These are phyloP conservation scores for Crithidia thermophila DNA, from an alignment of 208 protist species.

Conservation along the genomic window DNA sequence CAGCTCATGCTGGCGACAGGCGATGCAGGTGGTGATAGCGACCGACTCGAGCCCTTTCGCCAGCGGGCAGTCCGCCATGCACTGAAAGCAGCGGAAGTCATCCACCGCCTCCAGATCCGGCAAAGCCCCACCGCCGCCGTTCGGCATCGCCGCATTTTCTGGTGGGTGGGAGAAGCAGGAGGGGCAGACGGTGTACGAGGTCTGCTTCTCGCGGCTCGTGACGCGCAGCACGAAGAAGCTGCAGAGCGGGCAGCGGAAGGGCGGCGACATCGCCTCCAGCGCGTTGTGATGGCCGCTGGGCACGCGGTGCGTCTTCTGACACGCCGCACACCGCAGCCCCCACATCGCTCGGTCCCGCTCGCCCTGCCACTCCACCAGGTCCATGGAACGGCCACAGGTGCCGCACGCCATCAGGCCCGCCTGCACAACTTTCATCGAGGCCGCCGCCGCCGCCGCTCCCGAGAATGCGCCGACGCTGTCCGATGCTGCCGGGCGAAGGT, in stretches of 20 bases:
- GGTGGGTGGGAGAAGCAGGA: constrained; percentile 82
- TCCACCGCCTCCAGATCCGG: constrained; percentile 43
- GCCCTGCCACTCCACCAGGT: constrained; percentile 53
- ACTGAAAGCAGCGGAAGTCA: constrained; percentile 90
- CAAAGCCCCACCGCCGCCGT: neutral
- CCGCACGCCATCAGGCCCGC: constrained; percentile 51
- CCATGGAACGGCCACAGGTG: constrained; percentile 48
- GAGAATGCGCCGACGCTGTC: neutral
- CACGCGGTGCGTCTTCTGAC: constrained; percentile 51
- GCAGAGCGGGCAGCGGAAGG: constrained; percentile 68
- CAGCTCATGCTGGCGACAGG: constrained; percentile 69
- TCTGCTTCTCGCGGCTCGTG: constrained; percentile 70
- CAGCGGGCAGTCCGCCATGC: constrained; percentile 72
- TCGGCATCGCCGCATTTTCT: constrained; percentile 6
- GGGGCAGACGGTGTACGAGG: constrained; percentile 76
- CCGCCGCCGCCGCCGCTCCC: neutral
- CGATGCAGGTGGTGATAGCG: constrained; percentile 61
- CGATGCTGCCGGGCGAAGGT: constrained; percentile 29
- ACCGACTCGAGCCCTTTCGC: constrained; percentile 69
- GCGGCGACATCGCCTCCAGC: constrained; percentile 37
- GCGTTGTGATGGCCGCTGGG: constrained; percentile 59
- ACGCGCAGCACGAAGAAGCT: constrained; percentile 66
- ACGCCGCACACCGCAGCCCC: constrained; percentile 48
- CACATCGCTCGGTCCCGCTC: constrained; percentile 53
- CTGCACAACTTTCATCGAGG: constrained; percentile 31